Evolutionary conservation across 2,329 filamentous ascomycete species (phyloP), one percentile per base, ranked within the genome.

Genomic region (Penicillium sp.): DNA sequence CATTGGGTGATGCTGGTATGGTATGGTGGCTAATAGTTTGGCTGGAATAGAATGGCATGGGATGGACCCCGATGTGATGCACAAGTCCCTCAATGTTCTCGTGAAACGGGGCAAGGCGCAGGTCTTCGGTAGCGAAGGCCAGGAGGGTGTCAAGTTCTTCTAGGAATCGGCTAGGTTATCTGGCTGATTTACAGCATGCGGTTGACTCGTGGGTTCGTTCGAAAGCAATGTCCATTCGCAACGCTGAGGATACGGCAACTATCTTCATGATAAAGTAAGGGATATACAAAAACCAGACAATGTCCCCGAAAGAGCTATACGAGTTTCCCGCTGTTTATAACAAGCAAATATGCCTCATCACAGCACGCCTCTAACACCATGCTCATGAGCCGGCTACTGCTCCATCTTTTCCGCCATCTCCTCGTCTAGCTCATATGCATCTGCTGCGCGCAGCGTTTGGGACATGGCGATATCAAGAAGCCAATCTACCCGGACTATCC

Each of bases 101-200:
- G 90, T 95, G 32, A 95, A 94, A 76, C 80, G 85, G 55, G 89
- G 89, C 59, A 95, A 87, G 72, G 91, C 90, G 15, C 91, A 97
- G 69, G 82, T 97, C 24, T 97, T 98, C 72, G 91, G 91, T 31
- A 80, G 82, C 47, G 89, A 91, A 62, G 88, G 91, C 65, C 86
- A 87, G 53, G 82, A 87, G 63, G 93, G 93, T 62, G 88, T 97
- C 57, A 98, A 98, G 74, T 97, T 98, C 74, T 97, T 97, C 51
- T 59, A 60, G n/a, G n/a, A n/a, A n/a, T n/a, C n/a, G n/a, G n/a
- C n/a, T n/a, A n/a, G n/a, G n/a, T n/a, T n/a, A n/a, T n/a, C n/a
- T n/a, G n/a, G n/a, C n/a, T n/a, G n/a, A n/a, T n/a, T n/a, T n/a
- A n/a, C n/a, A n/a, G n/a, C n/a, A n/a, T n/a, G n/a, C n/a, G n/a